Evolutionary conservation across 2,329 filamentous ascomycete genomes (phyloP), one percentile per base, ranked within the genome.

Genomic region (Scolecobasidium constrictum): DNA sequence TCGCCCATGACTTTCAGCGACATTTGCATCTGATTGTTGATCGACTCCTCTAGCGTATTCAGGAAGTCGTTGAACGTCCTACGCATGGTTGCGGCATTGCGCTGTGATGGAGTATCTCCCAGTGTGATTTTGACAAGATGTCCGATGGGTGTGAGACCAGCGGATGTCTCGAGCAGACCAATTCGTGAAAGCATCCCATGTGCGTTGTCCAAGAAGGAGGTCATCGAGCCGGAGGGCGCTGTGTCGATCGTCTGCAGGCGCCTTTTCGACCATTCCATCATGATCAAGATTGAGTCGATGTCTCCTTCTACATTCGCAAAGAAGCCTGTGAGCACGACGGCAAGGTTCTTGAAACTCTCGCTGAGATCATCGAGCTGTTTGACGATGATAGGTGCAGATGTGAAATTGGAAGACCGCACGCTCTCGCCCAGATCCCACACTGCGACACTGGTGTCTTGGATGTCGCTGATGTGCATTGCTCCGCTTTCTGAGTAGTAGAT

Each of bases 361-460:
- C 84, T 88, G 28, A 95, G 69, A 44, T 83, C 82, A 58, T 95
- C 87, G 3, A 96, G 72, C 54, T 88, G 84, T 52, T 77, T 73
- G 34, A 93, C 86, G 49, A 96, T 94, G 52, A 86, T 79, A 2
- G 81, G 79, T 5, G 84, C 87, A 35, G 86, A 88, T 12, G 85
- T 87, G 83, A 95, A 88, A 58, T 94, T 94, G 46, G 86, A 88
- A 4, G 76, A 78, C 39, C 88, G 78, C 44, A 95, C 83, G 50
- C 83, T 93, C 69, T 95, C 90, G 46, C 86, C 83, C 4, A 96
- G 72, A 58, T 96, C 90, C 85, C 88, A 94, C 19, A 96, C 87
- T 1, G 90, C 90, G 22, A 94, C 81, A 35, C 87, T 86, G 0
- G 88, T 94, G 43, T 92, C 86, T 60, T 94, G 87, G 38, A 96